Evolutionary conservation across 495 filamentous ascomycete genomes (phyloP), one percentile per base, ranked within the genome.

Genomic region (Penicillium roqueforti): DNA sequence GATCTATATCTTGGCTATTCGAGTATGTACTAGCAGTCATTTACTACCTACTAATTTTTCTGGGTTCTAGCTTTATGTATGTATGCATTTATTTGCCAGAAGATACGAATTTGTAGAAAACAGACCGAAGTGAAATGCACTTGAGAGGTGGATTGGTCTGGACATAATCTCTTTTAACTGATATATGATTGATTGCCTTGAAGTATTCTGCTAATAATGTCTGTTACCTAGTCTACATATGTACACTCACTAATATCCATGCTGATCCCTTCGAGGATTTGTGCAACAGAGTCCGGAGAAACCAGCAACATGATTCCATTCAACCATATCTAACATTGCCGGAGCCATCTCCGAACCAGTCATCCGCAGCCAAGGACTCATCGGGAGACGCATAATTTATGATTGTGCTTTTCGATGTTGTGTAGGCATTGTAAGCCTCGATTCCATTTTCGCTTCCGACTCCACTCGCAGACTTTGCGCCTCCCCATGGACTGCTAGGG

Each of bases 381-480:
- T 64, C 57, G 0, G 51, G 9, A 0, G 55, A 22, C 5, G 63
- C 63, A 40, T 38, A 64, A n/a, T 66, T 66, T 13, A 66, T 47
- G 25, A 66, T 61, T 1, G 61, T 63, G 39, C 60, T 66, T 37
- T 59, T 66, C 0, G 46, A 56, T 2, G 47, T 59, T 1, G 63
- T 64, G 18, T 66, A 66, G 7, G 60, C 55, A 32, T 64, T 53
- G 31, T 61, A 64, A 1, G 63, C 57, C 18, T 66, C 63, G n/a
- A 63, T 34, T 9, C 63, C 60, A 31, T 66, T 66, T 39, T 66
- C 63, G 36, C 63, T 64, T 18, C 63, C 63, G 28, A 66, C 61
- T 11, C 61, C 61, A 40, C 60, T 66, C 7, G 63, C 57, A 32
- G 40, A 22, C 36, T 57, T 63, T 20, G 48, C 39, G 7, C 60